A percentile compares a stretch with the other conserved stretches of the same genome.
phyloP scores from a whole-genome alignment of 2,329 filamentous ascomycete genomes.

The Lecanosticta acicola region DNA sequence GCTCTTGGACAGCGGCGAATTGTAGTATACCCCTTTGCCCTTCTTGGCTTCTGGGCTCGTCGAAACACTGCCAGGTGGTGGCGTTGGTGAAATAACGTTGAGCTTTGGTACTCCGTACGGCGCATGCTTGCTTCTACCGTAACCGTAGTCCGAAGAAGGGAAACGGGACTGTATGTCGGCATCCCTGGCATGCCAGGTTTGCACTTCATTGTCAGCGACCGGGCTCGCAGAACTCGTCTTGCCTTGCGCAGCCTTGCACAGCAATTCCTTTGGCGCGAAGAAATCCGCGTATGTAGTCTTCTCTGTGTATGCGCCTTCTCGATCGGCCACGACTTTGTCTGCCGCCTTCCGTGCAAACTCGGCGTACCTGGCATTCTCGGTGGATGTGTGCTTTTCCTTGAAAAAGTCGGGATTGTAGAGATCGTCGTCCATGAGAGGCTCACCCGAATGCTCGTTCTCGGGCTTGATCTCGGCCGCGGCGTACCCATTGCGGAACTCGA shows the following conservation, averaged over 20 bases:
- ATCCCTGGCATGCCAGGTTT: slow-evolving; percentile 39
- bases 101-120: slow-evolving; percentile 45
- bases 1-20: slow-evolving; percentile 29
- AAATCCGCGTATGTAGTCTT: slow-evolving; percentile 38
- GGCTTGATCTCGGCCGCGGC: slow-evolving; percentile 26
- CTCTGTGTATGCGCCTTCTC: slow-evolving; percentile 36
- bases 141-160: slow-evolving; percentile 11
- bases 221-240: slow-evolving; percentile 37
- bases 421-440: slow-evolving; percentile 41
- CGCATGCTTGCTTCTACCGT: slow-evolving; percentile 18
- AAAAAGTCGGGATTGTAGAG: slow-evolving; percentile 44
- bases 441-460: slow-evolving; percentile 31
- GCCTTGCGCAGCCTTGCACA: slow-evolving; percentile 35
- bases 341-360: slow-evolving; percentile 32
- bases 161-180: slow-evolving; percentile 16
- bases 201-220: slow-evolving; percentile 42
- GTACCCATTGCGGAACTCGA: slow-evolving; percentile 15
- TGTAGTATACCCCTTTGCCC: slow-evolving; percentile 26
- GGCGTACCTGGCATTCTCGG: slow-evolving; percentile 17
- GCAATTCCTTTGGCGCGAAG: slow-evolving; percentile 43
- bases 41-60: slow-evolving; percentile 33
- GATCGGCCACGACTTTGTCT: slow-evolving; percentile 39
- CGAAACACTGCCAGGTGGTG: slow-evolving; percentile 44
- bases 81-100: slow-evolving; percentile 54
- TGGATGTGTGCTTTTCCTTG: slow-evolving; percentile 25